Percentiles rank a stretch among this genome's conserved stretches.
Conservation (phyloP, 2,329 filamentous ascomycete species). For the Pseudocercospora crystallina region DNA sequence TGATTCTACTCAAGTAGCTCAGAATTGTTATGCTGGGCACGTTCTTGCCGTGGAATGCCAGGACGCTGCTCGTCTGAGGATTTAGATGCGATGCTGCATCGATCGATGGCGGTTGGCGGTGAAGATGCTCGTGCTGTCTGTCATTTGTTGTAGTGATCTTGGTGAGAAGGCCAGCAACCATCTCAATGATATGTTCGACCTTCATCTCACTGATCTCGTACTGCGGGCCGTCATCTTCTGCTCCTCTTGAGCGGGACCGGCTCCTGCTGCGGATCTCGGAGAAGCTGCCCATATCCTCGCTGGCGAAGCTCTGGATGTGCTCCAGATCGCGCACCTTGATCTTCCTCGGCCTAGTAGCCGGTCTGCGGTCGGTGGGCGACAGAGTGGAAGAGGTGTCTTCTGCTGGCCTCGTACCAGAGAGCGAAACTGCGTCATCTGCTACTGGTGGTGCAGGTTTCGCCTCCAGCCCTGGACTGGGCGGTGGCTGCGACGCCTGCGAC, state of each 20-base stretch:
- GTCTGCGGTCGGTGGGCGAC: constrained; percentile 29
- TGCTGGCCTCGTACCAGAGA: constrained; percentile 5
- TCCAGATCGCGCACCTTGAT: constrained; percentile 85
- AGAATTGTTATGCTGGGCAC: constrained; percentile 95
- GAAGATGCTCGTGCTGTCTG: constrained; percentile 84
- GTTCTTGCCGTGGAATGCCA: constrained; percentile 98
- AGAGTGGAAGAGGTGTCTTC: too few species aligned
- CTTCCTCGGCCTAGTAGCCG: constrained; percentile 53
- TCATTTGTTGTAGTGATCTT: constrained; percentile 99
- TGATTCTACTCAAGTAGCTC: constrained; percentile 92
- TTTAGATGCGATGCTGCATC: constrained; percentile 60
- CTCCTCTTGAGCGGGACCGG: constrained; percentile 42
- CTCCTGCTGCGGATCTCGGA: constrained; percentile 45
- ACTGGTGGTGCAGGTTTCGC: constrained; percentile 34
- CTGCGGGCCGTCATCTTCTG: constrained; percentile 57
- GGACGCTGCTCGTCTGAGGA: constrained; percentile 68
- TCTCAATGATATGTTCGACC: constrained; percentile 94
- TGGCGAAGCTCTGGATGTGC: constrained; percentile 86
- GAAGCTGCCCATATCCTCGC: constrained; percentile 67
- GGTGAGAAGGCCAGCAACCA: constrained; percentile 93
- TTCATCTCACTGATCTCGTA: constrained; percentile 99
- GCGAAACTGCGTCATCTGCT: constrained; percentile 5
- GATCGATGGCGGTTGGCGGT: constrained; percentile 67
- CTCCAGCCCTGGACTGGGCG: constrained; percentile 28
- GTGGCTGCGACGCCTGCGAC: constrained; percentile 21